These are phyloP conservation scores for Suillus placidus DNA, from an alignment of 768 basidiomycete species.

Conservation along the genomic window DNA sequence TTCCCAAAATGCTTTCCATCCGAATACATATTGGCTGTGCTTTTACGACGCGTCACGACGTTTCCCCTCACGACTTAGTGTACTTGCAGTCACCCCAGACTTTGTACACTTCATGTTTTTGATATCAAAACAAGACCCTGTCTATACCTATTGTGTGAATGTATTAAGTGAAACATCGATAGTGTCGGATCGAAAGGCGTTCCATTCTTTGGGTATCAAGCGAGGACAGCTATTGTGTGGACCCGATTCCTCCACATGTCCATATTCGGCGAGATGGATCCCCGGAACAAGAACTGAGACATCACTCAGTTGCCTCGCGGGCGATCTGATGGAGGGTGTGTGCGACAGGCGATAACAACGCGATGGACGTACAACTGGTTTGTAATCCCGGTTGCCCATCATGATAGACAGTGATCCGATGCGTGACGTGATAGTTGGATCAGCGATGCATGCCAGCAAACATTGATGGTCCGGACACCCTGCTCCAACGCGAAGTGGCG, in stretches of 20 bases:
- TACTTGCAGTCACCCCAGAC: conserved; percentile 17
- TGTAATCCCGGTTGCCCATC: conserved; percentile 3
- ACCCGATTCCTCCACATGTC: neutral
- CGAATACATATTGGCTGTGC: conserved; percentile 24
- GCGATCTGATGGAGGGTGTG: neutral
- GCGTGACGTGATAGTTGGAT: conserved; percentile 17
- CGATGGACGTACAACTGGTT: conserved; percentile 4
- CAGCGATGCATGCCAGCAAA: conserved; percentile 71
- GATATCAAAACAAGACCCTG: neutral
- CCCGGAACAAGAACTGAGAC: conserved; percentile 1
- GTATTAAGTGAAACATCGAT: conserved; percentile 2
- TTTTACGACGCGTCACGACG: conserved; percentile 35
- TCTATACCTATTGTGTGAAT: neutral
- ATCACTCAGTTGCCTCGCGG: neutral
- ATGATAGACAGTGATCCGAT: neutral
- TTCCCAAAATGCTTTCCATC: conserved; percentile 37
- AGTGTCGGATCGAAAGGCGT: neutral
- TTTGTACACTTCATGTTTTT: conserved; percentile 12
- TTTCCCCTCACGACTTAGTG: conserved; percentile 23
- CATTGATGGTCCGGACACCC: conserved; percentile 64
- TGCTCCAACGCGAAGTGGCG: conserved; percentile 68
- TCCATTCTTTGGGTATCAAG: neutral
- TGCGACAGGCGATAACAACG: neutral
- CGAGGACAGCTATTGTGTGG: neutral
- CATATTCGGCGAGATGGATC: neutral